Evolutionary conservation across 1,284 basidiomycete genomes (phyloP), one percentile per base, ranked within the genome.

Genomic region (Sutorius eximius): DNA sequence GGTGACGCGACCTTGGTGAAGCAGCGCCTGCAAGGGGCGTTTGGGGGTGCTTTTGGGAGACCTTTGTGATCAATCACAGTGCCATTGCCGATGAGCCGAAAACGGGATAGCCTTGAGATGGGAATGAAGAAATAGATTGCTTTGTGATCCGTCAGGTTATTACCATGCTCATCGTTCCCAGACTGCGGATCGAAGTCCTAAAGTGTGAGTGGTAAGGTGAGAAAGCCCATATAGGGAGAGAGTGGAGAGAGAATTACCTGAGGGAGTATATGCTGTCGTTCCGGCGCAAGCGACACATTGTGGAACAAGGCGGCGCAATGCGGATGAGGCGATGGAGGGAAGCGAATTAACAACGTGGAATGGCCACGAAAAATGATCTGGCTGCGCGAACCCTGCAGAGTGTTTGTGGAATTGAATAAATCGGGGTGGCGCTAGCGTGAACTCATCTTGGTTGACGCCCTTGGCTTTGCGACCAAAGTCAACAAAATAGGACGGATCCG

Each of bases 61-160:
- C 91, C 90, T 68, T 91, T 89, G 73, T 93, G 83, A 64, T 89
- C 73, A 61, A 82, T 82, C 20, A 89, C 82, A 4, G 73, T 79
- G 18, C 86, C 87, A 63, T 89, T 91, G 30, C 91, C 91, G 69
- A 93, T 92, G 51, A 93, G 82, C 68, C 93, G 91, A 2, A 93
- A 91, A 66, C 93, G 89, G 2, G 62, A 93, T 91, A 30, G 90
- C 91, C 77, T 91, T 93, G 62, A 93, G 81, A 68, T 93, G 87
- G 0, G 89, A 86, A 64, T 91, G 88, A 5, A 93, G 82, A 62
- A 62, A 91, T 86, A 16, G 90, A 91, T 65, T 86, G 80, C 81
- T 30, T 46, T 34, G 82, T 82, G 51, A 75, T 83, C 81, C 0
- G 87, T 91, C 77, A 90, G 89, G 77, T 91, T 88, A 72, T 91